phyloP scores from a whole-genome alignment of 2,329 filamentous ascomycete species.

The Didymosphaeria variabile region DNA sequence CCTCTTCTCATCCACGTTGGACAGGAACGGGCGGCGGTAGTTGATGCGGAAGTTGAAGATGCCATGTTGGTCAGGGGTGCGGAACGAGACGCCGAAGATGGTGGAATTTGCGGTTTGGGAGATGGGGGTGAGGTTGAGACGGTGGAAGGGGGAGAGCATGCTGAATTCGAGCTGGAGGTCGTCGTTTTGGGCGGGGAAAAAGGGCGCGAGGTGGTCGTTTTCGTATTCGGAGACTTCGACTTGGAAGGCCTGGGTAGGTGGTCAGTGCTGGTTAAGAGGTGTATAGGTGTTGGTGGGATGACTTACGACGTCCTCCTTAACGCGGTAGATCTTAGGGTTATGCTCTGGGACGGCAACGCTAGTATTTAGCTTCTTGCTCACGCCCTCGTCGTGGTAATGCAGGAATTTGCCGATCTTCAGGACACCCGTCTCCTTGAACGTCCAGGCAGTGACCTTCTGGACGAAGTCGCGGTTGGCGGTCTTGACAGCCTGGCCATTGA shows the following conservation, averaged over 20 bases:
- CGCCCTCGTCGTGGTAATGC: constrained; percentile 72
- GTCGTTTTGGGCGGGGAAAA: constrained; percentile 74
- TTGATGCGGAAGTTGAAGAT: constrained; percentile 99
- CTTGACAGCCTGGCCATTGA: constrained; percentile 64
- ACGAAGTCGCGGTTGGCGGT: constrained; percentile 87
- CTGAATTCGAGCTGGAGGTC: constrained; percentile 93
- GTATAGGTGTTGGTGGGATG: neutral
- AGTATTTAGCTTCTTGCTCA: constrained; percentile 56
- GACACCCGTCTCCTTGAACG: constrained; percentile 93
- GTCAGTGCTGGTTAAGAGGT: constrained; percentile 16
- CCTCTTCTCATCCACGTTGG: constrained; percentile 89
- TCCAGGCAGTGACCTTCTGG: constrained; percentile 87
- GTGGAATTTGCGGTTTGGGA: constrained; percentile 71
- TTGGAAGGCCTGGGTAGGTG: constrained; percentile 71
- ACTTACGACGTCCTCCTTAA: constrained; percentile 97
- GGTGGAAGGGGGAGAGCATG: constrained; percentile 98
- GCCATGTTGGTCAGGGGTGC: constrained; percentile 93
- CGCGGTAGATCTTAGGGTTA: constrained; percentile 90
- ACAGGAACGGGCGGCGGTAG: constrained; percentile 95
- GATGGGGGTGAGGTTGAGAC: constrained; percentile 72
- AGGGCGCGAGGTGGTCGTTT: constrained; percentile 78
- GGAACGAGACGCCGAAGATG: constrained; percentile 79
- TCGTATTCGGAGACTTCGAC: constrained; percentile 90
- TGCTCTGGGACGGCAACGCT: constrained; percentile 55
- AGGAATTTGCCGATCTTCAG: constrained; percentile 83